phyloP scores from a whole-genome alignment of 208 protist genomes.

The Strigomonas oncopelti region DNA sequence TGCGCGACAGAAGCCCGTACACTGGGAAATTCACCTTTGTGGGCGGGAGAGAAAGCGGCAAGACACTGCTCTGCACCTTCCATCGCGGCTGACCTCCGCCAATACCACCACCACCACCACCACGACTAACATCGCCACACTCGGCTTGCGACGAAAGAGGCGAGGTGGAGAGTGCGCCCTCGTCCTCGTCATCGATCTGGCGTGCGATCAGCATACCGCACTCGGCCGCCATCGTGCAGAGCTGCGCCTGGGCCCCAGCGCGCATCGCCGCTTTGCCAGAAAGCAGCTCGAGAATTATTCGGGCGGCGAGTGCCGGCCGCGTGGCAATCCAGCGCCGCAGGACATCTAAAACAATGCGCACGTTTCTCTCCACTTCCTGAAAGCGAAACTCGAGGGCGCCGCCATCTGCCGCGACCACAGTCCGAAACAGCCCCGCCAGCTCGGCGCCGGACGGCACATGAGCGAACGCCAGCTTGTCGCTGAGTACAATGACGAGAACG shows the following conservation, averaged over 20 bases:
- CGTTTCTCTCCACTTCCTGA: constrained; percentile 5
- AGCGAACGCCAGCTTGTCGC: not conserved
- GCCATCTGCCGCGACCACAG: not conserved
- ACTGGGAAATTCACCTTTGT: constrained; percentile 42
- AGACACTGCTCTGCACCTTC: constrained; percentile 19
- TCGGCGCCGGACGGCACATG: not conserved
- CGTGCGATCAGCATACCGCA: constrained; percentile 6
- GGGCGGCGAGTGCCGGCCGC: not conserved
- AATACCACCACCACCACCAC: no score
- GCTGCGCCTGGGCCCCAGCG: not conserved
- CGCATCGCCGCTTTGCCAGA: not conserved
- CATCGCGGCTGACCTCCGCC: constrained; percentile 29
- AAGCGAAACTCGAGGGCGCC: not conserved
- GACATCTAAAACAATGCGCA: not conserved
- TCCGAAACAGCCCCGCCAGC: not conserved
- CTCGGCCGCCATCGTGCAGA: not conserved
- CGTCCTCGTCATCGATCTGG: not conserved
- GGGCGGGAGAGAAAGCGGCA: constrained; percentile 32
- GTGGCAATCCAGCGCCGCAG: not conserved
- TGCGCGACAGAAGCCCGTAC: constrained; percentile 55
- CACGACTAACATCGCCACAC: no score
- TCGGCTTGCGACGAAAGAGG: not conserved
- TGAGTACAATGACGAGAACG: constrained; percentile 22
- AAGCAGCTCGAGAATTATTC: not conserved
- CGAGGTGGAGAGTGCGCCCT: not conserved